phyloP scores from a whole-genome alignment of 139 green algal species.

The Asterochloris erici region DNA sequence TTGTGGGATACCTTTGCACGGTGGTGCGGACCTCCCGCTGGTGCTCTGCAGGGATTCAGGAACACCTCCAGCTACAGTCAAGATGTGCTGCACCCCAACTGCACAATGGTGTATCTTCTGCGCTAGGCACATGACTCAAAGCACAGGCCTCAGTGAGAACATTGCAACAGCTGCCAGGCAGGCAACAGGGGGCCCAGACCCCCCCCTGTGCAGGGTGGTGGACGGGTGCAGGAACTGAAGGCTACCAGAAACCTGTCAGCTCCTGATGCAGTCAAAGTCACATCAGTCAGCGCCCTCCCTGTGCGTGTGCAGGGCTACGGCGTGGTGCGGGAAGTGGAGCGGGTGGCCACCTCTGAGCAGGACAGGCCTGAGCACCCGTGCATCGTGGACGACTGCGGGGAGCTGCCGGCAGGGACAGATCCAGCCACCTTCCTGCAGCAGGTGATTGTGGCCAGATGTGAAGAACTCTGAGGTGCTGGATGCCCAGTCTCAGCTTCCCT shows the following conservation, averaged over 20 bases:
- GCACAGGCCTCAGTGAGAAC: too few species aligned
- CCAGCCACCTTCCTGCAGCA: background rate
- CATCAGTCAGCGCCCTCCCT: background rate
- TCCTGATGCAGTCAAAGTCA: too few species aligned
- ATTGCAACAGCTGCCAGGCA: background rate
- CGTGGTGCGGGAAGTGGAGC: constrained; percentile 45
- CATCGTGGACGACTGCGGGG: constrained; percentile 37
- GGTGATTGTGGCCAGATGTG: background rate
- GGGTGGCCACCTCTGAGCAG: constrained; percentile 32
- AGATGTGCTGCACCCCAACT: too few species aligned
- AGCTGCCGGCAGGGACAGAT: constrained; percentile 21
- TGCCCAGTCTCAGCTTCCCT: too few species aligned
- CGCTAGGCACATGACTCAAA: too few species aligned
- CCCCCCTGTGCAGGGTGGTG: background rate
- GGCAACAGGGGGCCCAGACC: too few species aligned
- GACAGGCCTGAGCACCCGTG: constrained; percentile 28
- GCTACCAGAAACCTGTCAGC: background rate
- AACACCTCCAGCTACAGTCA: too few species aligned
- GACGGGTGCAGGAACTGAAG: too few species aligned
- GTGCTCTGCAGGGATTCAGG: too few species aligned
- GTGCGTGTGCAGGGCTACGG: constrained; percentile 38
- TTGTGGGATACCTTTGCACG: too few species aligned
- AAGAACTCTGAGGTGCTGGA: background rate
- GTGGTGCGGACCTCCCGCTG: too few species aligned
- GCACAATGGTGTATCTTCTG: too few species aligned